A percentile compares a stretch with the other conserved stretches of the same genome.
Evolutionary conservation across 345 rosid genomes (phyloP).

Genomic region (Lagerstroemia speciosa): DNA sequence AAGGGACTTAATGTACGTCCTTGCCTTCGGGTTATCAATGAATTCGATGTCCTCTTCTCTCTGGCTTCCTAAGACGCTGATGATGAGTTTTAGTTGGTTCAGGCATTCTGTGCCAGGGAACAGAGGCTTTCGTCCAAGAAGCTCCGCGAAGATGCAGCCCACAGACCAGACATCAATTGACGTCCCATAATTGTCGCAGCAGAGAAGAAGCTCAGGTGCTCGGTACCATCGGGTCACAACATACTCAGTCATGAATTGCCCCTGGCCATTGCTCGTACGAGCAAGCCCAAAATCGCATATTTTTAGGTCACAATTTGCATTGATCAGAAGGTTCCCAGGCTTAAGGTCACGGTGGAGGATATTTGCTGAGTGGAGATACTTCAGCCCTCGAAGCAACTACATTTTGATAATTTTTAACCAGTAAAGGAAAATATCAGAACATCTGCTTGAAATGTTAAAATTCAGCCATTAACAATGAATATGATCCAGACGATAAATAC

Average conservation of each 20-base stretch:
- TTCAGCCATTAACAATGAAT: no score
- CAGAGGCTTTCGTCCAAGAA: constrained; percentile 68
- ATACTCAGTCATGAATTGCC: constrained; percentile 81
- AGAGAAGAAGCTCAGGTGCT: constrained; percentile 81
- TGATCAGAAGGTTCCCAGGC: constrained; percentile 82
- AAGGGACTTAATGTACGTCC: constrained; percentile 53
- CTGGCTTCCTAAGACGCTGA: constrained; percentile 66
- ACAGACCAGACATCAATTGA: constrained; percentile 89
- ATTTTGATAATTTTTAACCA: background rate
- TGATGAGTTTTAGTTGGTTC: constrained; percentile 71
- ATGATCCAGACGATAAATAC: no score
- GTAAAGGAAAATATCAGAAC: background rate
- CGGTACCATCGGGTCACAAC: constrained; percentile 90
- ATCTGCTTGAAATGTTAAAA: no score
- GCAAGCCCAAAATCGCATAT: constrained; percentile 85
- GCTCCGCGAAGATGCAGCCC: constrained; percentile 81
- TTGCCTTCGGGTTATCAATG: constrained; percentile 67
- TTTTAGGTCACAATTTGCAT: constrained; percentile 74
- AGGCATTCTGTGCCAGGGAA: constrained; percentile 77
- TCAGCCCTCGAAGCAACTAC: constrained; percentile 75
- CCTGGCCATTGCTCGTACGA: constrained; percentile 61
- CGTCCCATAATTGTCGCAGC: constrained; percentile 81
- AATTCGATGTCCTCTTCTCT: constrained; percentile 63
- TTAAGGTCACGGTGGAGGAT: constrained; percentile 88
- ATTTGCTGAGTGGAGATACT: constrained; percentile 79